These are phyloP conservation scores for Boletus fagicola DNA, from an alignment of 768 basidiomycete species.

Conservation along the genomic window DNA sequence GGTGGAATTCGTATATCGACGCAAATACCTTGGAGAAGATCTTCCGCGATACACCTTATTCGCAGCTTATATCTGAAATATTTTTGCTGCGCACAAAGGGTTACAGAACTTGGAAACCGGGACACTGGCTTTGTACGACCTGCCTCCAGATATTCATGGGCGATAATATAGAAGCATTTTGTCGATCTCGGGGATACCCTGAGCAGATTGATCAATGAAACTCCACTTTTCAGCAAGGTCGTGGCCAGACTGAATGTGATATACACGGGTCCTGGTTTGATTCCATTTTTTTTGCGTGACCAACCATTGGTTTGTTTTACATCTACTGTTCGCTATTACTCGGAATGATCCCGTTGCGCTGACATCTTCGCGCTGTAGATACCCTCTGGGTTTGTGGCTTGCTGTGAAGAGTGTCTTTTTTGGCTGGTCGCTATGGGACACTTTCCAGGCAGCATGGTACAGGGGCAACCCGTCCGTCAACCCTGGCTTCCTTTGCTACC, in stretches of 20 bases:
- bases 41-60: constrained; percentile 7
- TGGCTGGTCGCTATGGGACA: constrained; percentile 8
- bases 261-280: background rate
- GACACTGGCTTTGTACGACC: constrained; percentile 14
- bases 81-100: constrained; percentile 7
- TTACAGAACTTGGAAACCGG: constrained; percentile 7
- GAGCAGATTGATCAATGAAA: background rate
- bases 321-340: background rate
- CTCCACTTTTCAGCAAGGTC: background rate
- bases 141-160: constrained; percentile 9
- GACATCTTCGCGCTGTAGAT: background rate
- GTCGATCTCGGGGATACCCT: background rate
- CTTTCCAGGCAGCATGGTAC: constrained; percentile 30
- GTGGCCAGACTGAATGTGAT: background rate
- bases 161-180: constrained; percentile 10
- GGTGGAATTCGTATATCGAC: constrained; percentile 14
- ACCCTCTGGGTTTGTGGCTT: background rate
- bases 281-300: background rate
- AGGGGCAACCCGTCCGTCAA: constrained; percentile 34
- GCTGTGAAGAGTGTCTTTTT: constrained; percentile 6
- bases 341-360: background rate
- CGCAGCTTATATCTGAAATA: background rate
- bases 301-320: background rate
- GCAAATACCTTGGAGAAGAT: constrained; percentile 2
- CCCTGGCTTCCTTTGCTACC: constrained; percentile 33